Base-by-base conservation (phyloP, 148 eudicot species). In the Vaccinium corymbosum region DNA sequence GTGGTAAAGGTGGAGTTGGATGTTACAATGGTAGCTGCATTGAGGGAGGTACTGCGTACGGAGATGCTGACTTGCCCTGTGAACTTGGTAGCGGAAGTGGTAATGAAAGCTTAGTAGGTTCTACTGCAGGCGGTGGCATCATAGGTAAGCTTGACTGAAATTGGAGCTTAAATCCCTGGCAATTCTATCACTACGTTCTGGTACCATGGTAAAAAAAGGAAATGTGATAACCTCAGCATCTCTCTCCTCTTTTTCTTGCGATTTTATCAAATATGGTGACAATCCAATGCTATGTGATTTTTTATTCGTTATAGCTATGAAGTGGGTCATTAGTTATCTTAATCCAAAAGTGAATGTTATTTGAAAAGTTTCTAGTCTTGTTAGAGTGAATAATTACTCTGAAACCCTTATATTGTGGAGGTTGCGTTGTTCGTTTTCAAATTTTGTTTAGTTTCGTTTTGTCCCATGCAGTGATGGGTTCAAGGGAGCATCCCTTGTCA, bases 31-130 rank as follows among this genome's bases (percentile, higher is more conserved):
- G 86, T 82, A 89, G 89, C 76, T 93, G 90, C 86, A 85, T 87
- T 80, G 91, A 94, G 71, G 98, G 99, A 87, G 98, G 99, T 76
- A 81, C 85, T 71, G 35, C 97, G 46, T 97, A 97, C 89, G 99
- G 99, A 85, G 87, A 90, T 89, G 76, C 90, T 70, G 32, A 84
- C 81, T 85, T 97, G 87, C 99, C 99, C 72, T 97, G 99, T 93
- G 98, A 94, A 88, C 94, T 95, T 84, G 98, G 99, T 59, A 95
- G 98, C 91, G 99, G 98, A 89, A 95, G 98, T 90, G 98, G 98
- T 71, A 94, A 94, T 89, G 91, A 89, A 68, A 94, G 93, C 85
- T 59, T 89, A 80, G 86, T 91, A 78, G 95, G 94, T 87, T 91
- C 94, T 81, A 94, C 98, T 62, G 87, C 94, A 50, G 98, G 98